These are phyloP conservation scores for Lyophyllum semitale DNA, from an alignment of 768 basidiomycete species.

Conservation along the genomic window DNA sequence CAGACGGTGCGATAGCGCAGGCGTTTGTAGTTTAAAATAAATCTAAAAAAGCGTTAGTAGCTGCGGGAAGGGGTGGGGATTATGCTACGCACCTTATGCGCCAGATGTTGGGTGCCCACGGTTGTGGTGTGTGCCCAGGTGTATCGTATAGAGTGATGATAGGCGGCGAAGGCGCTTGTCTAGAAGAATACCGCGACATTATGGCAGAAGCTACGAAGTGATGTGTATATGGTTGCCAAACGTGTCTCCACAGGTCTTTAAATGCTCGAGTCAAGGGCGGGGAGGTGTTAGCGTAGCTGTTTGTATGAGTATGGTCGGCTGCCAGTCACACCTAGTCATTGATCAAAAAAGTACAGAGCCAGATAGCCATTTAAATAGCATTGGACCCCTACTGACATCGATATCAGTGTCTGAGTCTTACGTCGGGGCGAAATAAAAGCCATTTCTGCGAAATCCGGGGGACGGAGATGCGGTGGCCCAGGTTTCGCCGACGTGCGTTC, in stretches of 20 bases:
- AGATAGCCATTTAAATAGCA: constrained; percentile 4
- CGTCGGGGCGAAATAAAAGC: constrained; percentile 3
- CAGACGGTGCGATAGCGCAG: constrained; percentile 70
- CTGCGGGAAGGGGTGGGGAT: not conserved
- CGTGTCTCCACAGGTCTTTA: not conserved
- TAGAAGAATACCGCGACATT: constrained; percentile 20
- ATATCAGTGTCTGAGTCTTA: not conserved
- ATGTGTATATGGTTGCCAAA: not conserved
- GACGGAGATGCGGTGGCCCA: not conserved
- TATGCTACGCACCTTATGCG: constrained; percentile 54
- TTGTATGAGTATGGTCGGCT: not conserved
- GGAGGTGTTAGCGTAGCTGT: not conserved
- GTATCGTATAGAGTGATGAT: constrained; percentile 69
- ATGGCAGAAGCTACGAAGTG: not conserved
- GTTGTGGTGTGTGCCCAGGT: constrained; percentile 56
- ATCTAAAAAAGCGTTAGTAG: constrained; percentile 34
- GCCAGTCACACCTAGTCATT: constrained; percentile 15
- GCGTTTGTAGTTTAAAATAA: constrained; percentile 78
- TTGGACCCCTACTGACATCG: too few relatives aligned
- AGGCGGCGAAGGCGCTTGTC: constrained; percentile 32
- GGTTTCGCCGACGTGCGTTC: not conserved
- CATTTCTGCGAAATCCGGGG: not conserved
- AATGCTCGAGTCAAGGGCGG: constrained; percentile 1
- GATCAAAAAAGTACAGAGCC: not conserved
- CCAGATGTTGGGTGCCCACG: constrained; percentile 83